Percentiles rank a stretch among this genome's conserved stretches.
phyloP scores from a whole-genome alignment of 495 filamentous ascomycete species.

The Podospora sp. region DNA sequence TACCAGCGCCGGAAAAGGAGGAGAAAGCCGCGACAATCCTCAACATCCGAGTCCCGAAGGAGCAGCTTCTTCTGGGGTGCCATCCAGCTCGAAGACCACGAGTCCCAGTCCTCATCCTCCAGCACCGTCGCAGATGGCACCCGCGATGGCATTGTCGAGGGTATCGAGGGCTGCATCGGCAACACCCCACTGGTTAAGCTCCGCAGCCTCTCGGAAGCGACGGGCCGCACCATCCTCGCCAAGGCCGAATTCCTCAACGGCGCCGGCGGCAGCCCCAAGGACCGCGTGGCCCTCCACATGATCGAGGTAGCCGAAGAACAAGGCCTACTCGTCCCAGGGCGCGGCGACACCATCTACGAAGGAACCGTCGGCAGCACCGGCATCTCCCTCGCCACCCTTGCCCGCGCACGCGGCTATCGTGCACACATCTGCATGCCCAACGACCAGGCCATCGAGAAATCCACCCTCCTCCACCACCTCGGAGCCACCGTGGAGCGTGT shows the following conservation, averaged over 20 bases:
- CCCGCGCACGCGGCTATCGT: conserved; percentile 83
- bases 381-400: conserved; percentile 88
- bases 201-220: conserved; percentile 85
- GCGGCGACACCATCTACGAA: conserved; percentile 94
- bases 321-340: conserved; percentile 74
- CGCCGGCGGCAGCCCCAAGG: conserved; percentile 93
- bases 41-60: conserved; percentile 24
- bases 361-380: conserved; percentile 94
- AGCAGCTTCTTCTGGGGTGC: conserved; percentile 44
- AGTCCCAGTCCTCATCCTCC: conserved; percentile 24
- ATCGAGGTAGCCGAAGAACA: conserved; percentile 80
- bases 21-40: conserved; percentile 9
- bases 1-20: conserved; percentile 48
- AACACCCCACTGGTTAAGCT: conserved; percentile 90
- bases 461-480: conserved; percentile 81
- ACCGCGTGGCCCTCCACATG: conserved; percentile 89
- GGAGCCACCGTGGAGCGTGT: conserved; percentile 90
- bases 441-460: conserved; percentile 89
- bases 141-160: conserved; percentile 52
- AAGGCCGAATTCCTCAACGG: conserved; percentile 98
- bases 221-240: conserved; percentile 87
- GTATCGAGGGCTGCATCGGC: conserved; percentile 91
- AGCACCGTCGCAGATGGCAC: conserved; percentile 19
- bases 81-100: conserved; percentile 58
- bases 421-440: conserved; percentile 97